Base-by-base conservation (phyloP, 495 filamentous ascomycete species). In the Rusavskia elegans region DNA sequence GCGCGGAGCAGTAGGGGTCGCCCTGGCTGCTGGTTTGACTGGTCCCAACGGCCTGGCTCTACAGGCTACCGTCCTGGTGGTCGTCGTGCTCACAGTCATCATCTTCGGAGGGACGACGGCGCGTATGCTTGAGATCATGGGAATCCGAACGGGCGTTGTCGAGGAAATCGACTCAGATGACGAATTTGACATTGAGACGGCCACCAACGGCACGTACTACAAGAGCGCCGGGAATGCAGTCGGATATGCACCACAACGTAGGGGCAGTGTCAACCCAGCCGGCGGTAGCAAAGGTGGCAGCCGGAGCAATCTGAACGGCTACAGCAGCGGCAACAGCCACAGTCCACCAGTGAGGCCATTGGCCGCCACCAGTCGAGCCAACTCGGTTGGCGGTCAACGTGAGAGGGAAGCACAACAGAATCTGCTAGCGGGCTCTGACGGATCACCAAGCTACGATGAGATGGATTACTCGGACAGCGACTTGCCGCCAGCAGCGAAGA, bases 101-200 rank as follows among this genome's bases (percentile, higher is more conserved):
- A 95, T 98, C 42, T 98, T 98, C 60, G 92, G 92, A 39, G 93
- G 92, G 37, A 98, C 93, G 20, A 98, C 92, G 1, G 87, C 92
- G n/a, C 83, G 93, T 46, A 97, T 98, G 92, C 71, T 98, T 27
- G 92, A 98, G 64, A 98, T 98, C 53, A 68, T 95, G 39, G 84
- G 85, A 13, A 97, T 98, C 56, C 76, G 85, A 54, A 98, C 90
- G 5, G 93, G 93, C 3, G 92, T 97, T 16, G 84, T 95, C 2
- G 92, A 98, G 59, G 92, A 98, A 65, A 78, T 93, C 36, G 92
- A 98, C 60, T 93, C 85, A 6, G 92, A 98, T 61, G 92, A 98
- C 63, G 92, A 98, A 61, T 98, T 98, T 58, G 92, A 98, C 61
- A 98, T 95, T 52, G 92, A 98, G 63, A 79, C 85, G 38, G 78